These are phyloP conservation scores for Myxozyma sirexii DNA, from an alignment of 805 yeast species.

Conservation along the genomic window DNA sequence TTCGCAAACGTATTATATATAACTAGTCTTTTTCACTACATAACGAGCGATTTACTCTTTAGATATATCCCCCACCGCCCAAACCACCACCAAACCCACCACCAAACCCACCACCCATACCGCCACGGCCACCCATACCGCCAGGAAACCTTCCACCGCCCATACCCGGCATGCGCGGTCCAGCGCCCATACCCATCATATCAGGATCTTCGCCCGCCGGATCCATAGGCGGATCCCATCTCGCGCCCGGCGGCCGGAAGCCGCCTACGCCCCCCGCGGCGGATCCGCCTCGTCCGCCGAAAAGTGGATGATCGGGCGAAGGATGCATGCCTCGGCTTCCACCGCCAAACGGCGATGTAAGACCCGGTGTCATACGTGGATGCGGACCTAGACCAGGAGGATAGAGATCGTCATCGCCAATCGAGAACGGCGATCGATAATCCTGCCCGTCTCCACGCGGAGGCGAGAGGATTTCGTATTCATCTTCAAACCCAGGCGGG, in stretches of 20 bases:
- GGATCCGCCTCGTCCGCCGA: constrained; percentile 34
- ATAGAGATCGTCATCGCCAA: constrained; percentile 45
- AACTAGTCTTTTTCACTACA: too few species aligned
- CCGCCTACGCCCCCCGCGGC: constrained; percentile 32
- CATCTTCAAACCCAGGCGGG: constrained; percentile 52
- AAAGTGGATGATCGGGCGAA: constrained; percentile 32
- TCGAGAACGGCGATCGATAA: constrained; percentile 34
- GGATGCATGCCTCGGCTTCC: constrained; percentile 36
- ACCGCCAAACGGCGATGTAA: constrained; percentile 14
- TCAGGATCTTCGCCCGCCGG: constrained; percentile 25
- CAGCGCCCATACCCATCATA: constrained; percentile 4
- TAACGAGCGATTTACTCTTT: too few species aligned
- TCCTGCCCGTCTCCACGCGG: background rate
- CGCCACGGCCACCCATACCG: constrained; percentile 5
- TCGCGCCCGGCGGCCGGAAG: constrained; percentile 43
- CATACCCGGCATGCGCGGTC: constrained; percentile 33
- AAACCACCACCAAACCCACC: constrained; percentile 1
- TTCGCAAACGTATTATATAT: too few species aligned
- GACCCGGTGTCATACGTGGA: constrained; percentile 42
- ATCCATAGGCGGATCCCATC: constrained; percentile 46
- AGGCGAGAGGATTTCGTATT: constrained; percentile 40
- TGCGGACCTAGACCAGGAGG: constrained; percentile 46
- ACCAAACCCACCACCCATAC: constrained; percentile 14
- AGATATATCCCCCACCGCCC: constrained; percentile 6
- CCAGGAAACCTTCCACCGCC: constrained; percentile 29